phyloP scores from a whole-genome alignment of 2,329 filamentous ascomycete species.

The Beauveria scarabaeidicola region DNA sequence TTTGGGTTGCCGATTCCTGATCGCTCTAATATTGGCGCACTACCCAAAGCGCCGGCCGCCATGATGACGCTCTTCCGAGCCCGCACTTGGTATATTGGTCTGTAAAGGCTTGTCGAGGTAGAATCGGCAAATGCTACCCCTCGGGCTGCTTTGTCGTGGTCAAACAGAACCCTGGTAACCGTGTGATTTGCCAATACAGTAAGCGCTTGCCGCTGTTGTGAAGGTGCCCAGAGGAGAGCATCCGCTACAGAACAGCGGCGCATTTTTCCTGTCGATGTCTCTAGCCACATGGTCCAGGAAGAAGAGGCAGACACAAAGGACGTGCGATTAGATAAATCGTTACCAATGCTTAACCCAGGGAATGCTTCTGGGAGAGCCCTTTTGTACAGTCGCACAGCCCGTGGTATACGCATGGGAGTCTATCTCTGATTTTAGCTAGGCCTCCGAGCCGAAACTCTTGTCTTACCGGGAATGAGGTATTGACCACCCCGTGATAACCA shows the following conservation, averaged over 20 bases:
- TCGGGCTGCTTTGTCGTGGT: constrained; percentile 4
- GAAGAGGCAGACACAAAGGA: constrained; percentile 17
- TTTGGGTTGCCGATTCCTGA: constrained; percentile 42
- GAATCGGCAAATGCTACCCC: constrained; percentile 10
- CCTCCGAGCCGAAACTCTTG: background rate
- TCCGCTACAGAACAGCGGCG: constrained; percentile 18
- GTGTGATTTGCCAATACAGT: constrained; percentile 17
- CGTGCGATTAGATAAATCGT: constrained; percentile 18
- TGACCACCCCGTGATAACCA: constrained; percentile 15
- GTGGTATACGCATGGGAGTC: constrained; percentile 18
- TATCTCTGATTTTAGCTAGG: background rate
- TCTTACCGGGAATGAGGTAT: constrained; percentile 18
- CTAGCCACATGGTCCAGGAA: constrained; percentile 19
- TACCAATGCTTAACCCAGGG: constrained; percentile 15
- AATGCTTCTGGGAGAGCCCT: constrained; percentile 15
- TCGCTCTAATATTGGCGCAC: constrained; percentile 37
- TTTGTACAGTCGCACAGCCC: constrained; percentile 17
- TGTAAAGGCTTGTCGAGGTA: constrained; percentile 35
- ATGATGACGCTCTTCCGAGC: constrained; percentile 13
- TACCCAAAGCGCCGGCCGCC: constrained; percentile 14
- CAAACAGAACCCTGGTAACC: constrained; percentile 28
- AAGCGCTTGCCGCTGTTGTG: constrained; percentile 23
- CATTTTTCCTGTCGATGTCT: constrained; percentile 11
- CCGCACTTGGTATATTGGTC: constrained; percentile 23
- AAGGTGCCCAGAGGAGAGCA: constrained; percentile 25